Base-by-base conservation (phyloP, 768 basidiomycete species). In the Daedalea quercina region DNA sequence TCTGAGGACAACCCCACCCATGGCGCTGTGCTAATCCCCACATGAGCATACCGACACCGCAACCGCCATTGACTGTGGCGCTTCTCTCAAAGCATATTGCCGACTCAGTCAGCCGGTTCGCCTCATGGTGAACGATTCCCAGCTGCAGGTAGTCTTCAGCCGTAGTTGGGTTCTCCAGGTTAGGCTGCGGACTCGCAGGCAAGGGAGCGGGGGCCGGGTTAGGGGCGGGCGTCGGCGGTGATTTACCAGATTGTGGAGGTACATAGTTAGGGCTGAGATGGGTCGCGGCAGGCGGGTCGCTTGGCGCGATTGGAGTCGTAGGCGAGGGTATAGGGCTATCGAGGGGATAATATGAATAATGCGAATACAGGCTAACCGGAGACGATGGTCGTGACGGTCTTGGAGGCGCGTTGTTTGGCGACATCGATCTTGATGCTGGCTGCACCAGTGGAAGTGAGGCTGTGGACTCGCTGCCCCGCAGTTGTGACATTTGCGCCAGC, bases 41-140 rank as follows among this genome's bases (percentile, higher is more conserved):
- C 88, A 95, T 91, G 54, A 94, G 68, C 90, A 93, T 94, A 17
- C 93, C 93, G 3, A 90, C 82, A 1, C 85, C 86, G 62, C 87
- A 92, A 1, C 90, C 93, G 1, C 91, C 91, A 47, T 75, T 70
- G 55, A 80, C 72, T 50, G 73, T 87, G 11, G 90, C 90, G 44
- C 84, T 81, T 68, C 77, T 78, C 70, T 92, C 89, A 63, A 92
- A 91, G 66, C 74, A 89, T 23, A 66, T 63, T 0, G 87, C 89
- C 11, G 85, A 84, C 60, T 88, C 85, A 43, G 65, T 63, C 3
- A 92, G 72, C 41, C 80, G 74, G 64, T 90, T 84, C 26, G 82
- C 79, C 66, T 90, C 85, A 60, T 92, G 90, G 63, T 82, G 80
- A 57, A 77, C 75, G 57, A 92, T 92, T 4, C 90, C 90, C 9